Evolutionary conservation across 176 grass and related monocot species (phyloP).

Genomic region (Guadua angustifolia): DNA sequence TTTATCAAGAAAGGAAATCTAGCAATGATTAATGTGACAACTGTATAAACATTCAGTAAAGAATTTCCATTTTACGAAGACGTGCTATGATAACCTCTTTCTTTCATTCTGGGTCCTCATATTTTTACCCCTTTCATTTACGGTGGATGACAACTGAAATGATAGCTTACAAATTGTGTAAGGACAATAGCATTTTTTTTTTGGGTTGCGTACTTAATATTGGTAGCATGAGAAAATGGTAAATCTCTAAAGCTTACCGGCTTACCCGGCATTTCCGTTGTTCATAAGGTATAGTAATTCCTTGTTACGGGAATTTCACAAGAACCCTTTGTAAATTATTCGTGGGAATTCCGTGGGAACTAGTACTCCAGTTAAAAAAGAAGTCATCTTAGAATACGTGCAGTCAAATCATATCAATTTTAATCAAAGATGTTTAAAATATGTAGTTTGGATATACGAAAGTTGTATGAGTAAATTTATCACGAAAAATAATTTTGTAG

Average conservation of each 20-base stretch:
- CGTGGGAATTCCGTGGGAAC: not conserved
- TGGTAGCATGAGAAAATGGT: not conserved
- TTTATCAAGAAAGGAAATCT: slow-evolving; percentile 56
- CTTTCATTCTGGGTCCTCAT: not conserved
- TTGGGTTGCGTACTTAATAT: not conserved
- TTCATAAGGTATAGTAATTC: not conserved
- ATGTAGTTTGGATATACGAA: too few relatives aligned
- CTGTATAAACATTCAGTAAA: slow-evolving; percentile 68
- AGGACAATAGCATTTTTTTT: not conserved
- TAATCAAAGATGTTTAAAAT: too few relatives aligned
- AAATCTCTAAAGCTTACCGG: not conserved
- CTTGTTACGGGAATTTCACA: not conserved
- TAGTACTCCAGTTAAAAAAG: too few relatives aligned
- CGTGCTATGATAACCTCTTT: not conserved
- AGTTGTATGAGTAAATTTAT: too few relatives aligned
- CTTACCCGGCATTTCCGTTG: not conserved
- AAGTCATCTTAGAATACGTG: too few relatives aligned
- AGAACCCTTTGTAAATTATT: not conserved
- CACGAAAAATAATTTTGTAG: too few relatives aligned
- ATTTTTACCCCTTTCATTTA: not conserved
- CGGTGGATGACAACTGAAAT: not conserved
- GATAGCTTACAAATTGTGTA: not conserved
- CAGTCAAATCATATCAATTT: too few relatives aligned
- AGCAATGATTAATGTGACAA: slow-evolving; percentile 57
- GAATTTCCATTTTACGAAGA: slow-evolving; percentile 46